Evolutionary conservation across 1,284 basidiomycete species (phyloP).

Genomic region (Vanrija pseudolonga): DNA sequence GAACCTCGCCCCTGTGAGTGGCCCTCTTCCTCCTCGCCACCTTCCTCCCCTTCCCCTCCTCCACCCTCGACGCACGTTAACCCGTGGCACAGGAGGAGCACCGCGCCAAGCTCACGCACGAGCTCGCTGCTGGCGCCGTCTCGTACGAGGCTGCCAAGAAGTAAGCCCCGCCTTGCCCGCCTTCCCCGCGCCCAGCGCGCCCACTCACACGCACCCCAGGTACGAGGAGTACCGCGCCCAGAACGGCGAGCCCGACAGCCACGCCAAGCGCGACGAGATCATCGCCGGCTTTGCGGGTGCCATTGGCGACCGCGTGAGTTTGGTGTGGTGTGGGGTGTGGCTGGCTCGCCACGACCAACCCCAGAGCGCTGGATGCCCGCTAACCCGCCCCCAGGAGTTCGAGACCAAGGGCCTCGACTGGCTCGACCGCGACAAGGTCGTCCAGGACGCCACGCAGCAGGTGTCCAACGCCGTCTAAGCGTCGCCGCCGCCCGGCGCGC

Average conservation of each 20-base stretch:
- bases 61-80: neutral
- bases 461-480: neutral
- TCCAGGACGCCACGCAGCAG: slow-evolving; percentile 5
- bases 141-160: neutral
- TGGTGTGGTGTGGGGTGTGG: neutral
- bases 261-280: neutral
- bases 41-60: neutral
- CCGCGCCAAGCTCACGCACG: no score
- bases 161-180: neutral
- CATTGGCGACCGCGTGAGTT: neutral
- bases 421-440: slow-evolving; percentile 10
- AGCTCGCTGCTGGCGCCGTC: neutral
- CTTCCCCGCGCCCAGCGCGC: neutral
- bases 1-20: no score
- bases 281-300: slow-evolving; percentile 46
- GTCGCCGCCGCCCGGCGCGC: no score
- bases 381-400: neutral
- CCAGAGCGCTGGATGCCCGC: no score
- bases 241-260: no score
- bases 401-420: slow-evolving; percentile 13
- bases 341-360: no score
- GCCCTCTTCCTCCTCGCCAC: no score
- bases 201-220: neutral
- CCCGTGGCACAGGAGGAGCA: neutral
- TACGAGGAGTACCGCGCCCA: no score